Conservation (phyloP, 495 filamentous ascomycete genomes). For the Thozetella sp. region DNA sequence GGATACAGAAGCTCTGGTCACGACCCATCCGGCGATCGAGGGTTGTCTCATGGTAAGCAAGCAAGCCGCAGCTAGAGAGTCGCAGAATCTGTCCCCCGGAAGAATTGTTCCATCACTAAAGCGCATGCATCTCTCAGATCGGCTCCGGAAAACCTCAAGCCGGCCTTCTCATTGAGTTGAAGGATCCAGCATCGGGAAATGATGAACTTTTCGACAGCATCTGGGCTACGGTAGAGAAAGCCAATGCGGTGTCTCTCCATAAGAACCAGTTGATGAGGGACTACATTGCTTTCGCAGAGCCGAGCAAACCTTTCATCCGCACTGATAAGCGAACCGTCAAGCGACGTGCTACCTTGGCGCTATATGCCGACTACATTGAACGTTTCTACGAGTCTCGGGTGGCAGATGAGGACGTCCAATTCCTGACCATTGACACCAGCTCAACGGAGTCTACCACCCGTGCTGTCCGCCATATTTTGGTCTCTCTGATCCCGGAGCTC, state of each 20-base stretch:
- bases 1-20: constrained; percentile 34
- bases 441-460: constrained; percentile 15
- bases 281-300: constrained; percentile 29
- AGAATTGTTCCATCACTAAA: neutral
- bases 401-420: constrained; percentile 8
- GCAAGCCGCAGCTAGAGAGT: no score
- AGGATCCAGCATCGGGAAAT: constrained; percentile 13
- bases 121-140: constrained; percentile 5
- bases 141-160: constrained; percentile 31
- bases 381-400: constrained; percentile 20
- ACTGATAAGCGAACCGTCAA: constrained; percentile 47
- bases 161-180: constrained; percentile 25
- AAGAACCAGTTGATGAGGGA: constrained; percentile 23
- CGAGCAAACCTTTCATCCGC: constrained; percentile 36
- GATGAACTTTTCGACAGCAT: constrained; percentile 26
- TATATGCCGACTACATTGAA: constrained; percentile 37
- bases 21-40: constrained; percentile 27
- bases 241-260: constrained; percentile 22
- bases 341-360: constrained; percentile 25
- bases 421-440: constrained; percentile 12
- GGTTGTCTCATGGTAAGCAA: constrained; percentile 25
- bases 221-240: constrained; percentile 19
- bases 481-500: constrained; percentile 16
- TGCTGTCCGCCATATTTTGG: constrained; percentile 13
- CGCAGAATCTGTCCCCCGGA: no score